Conservation (phyloP, 2,329 filamentous ascomycete species). For the Cordyceps tenuipes region DNA sequence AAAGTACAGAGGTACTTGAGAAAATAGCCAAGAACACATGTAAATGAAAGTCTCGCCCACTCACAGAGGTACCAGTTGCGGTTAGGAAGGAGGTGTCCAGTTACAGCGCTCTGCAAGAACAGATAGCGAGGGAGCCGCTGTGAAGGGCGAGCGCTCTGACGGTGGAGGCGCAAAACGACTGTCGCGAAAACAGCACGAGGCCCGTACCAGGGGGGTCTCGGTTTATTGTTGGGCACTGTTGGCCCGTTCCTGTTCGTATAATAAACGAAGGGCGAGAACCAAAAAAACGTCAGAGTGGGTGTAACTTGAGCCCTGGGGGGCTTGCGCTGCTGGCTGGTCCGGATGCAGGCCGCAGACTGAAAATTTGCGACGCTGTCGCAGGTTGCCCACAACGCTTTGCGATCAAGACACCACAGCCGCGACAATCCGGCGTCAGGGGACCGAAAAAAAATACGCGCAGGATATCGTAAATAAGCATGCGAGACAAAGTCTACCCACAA, state of each 20-base stretch:
- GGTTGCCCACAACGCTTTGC: not conserved
- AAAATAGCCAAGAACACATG: too few species aligned
- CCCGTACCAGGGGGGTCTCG: not conserved
- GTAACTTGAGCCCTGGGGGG: slow-evolving; percentile 2
- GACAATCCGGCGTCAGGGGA: not conserved
- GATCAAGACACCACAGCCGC: not conserved
- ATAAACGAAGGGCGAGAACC: not conserved
- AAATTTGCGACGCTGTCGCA: slow-evolving; percentile 7
- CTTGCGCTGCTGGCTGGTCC: not conserved
- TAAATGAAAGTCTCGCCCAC: not conserved
- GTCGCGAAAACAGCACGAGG: slow-evolving; percentile 6
- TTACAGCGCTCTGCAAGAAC: too few species aligned
- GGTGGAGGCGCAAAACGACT: slow-evolving; percentile 2
- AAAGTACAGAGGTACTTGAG: not conserved
- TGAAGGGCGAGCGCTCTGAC: slow-evolving; percentile 1
- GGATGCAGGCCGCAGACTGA: not conserved
- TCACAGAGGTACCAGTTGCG: not conserved
- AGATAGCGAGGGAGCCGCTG: not conserved
- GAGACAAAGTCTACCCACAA: slow-evolving; percentile 3
- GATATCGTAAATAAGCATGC: not conserved
- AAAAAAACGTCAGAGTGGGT: not conserved
- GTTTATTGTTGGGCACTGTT: not conserved
- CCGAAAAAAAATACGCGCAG: not conserved
- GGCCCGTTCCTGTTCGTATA: not conserved
- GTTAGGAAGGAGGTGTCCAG: too few species aligned